Evolutionary conservation across 106 monocot genomes (phyloP).

Genomic region (Dendrobium chrysotoxum): DNA sequence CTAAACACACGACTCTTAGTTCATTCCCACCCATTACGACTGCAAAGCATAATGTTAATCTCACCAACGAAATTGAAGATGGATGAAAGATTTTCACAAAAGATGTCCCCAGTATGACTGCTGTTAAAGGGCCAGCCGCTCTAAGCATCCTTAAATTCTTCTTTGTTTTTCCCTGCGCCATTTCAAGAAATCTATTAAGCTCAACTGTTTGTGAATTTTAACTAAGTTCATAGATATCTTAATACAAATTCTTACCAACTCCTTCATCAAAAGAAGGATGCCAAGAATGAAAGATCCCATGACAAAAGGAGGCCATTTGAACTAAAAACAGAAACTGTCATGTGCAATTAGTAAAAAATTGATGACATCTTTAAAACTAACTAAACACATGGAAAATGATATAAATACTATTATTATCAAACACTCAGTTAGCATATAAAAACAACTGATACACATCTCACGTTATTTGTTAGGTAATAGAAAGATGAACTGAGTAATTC

Average conservation of each 20-base stretch:
- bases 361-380: constrained; percentile 6
- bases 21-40: background rate
- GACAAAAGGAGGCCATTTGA: constrained; percentile 91
- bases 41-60: constrained; percentile 5
- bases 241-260: constrained; percentile 50
- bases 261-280: constrained; percentile 84
- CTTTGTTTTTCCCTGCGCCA: constrained; percentile 67
- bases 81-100: constrained; percentile 98
- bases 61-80: constrained; percentile 89
- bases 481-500: background rate
- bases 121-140: constrained; percentile 91
- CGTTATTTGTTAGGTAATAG: background rate
- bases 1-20: background rate
- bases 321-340: constrained; percentile 58
- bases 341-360: constrained; percentile 25
- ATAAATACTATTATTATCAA: background rate
- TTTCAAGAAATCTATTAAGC: constrained; percentile 12
- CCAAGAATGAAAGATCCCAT: constrained; percentile 81
- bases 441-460: background rate
- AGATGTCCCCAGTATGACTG: constrained; percentile 71
- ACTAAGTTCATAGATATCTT: background rate
- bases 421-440: background rate
- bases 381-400: background rate
- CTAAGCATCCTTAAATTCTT: constrained; percentile 58
- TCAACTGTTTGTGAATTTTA: constrained; percentile 7